Evolutionary conservation across 306 rosid species (phyloP), one percentile per base, ranked within the genome.

Genomic region (Vachellia collinsii): DNA sequence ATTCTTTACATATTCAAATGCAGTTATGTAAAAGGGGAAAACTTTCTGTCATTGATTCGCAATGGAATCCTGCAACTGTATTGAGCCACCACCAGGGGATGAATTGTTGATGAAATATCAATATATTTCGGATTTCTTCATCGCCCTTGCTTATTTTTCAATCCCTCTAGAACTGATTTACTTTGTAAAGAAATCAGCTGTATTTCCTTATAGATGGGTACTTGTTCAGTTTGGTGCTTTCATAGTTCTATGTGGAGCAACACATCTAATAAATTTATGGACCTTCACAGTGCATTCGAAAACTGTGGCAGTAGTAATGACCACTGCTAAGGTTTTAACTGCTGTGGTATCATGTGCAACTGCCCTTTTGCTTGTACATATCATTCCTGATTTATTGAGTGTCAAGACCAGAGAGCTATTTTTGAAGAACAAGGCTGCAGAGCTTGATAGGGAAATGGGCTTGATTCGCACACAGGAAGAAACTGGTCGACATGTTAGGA

Each of bases 221-320:
- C 92, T 90, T 56, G 97, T 92, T 84, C 97, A 92, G 88, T 92
- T 92, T 80, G 97, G 97, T 53, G 97, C 97, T 74, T 90, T 92
- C 86, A 92, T 92, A 8, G 97, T 92, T 74, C 83, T 92, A 66
- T 92, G 97, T 61, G 97, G 97, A 76, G 97, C 97, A n/a, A 92
- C 92, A 7, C 97, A 92, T 83, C 90, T 90, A 36, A 92, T 92
- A 70, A 92, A 75, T 79, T 81, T 92, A 75, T 92, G 94, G 97
- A 92, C 97, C 63, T 92, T 90, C 51, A 77, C 78, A 0, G 61
- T 81, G 58, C 97, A 92, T 80, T 23, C 97, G 11, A 92, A 79
- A 84, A 90, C 90, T 41, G 97, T 92, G 80, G 97, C 89, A 8
- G 14, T 87, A 13, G 94, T 92, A 58, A 90, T 92, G 97, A 84